Conservation (phyloP, 2,329 filamentous ascomycete genomes). For the Penicillium brevicompactum region DNA sequence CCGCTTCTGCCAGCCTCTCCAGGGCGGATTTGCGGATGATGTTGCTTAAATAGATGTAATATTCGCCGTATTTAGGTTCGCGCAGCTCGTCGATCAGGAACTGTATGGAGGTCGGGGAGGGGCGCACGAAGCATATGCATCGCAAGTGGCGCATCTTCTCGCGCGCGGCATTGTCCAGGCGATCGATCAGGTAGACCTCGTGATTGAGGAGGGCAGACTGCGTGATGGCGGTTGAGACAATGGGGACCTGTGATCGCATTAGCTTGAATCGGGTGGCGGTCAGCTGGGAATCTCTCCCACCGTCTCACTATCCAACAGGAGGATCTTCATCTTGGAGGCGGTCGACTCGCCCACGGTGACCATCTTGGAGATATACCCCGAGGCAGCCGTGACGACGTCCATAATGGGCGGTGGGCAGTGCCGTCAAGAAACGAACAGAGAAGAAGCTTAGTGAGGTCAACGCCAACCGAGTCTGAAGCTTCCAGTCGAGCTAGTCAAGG, state of each 20-base stretch:
- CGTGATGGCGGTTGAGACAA: slow-evolving; percentile 92
- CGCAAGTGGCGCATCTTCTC: slow-evolving; percentile 98
- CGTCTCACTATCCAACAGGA: slow-evolving; percentile 90
- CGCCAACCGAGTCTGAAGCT: no score
- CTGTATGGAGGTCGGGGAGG: slow-evolving; percentile 90
- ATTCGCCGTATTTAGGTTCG: slow-evolving; percentile 96
- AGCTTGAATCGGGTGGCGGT: slow-evolving; percentile 26
- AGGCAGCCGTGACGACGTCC: slow-evolving; percentile 91
- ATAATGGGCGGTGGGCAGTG: slow-evolving; percentile 54
- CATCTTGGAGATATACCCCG: slow-evolving; percentile 96
- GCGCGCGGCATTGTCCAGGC: slow-evolving; percentile 81
- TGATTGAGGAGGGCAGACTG: slow-evolving; percentile 94
- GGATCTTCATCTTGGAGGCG: slow-evolving; percentile 94
- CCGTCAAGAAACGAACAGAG: slow-evolving; percentile 3
- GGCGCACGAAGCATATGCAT: slow-evolving; percentile 89
- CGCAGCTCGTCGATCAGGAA: slow-evolving; percentile 91
- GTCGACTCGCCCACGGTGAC: slow-evolving; percentile 77
- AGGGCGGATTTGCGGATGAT: slow-evolving; percentile 95
- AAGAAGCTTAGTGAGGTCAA: background rate
- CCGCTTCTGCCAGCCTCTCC: slow-evolving; percentile 90
- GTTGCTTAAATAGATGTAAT: slow-evolving; percentile 96
- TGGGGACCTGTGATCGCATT: slow-evolving; percentile 63
- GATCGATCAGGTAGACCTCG: slow-evolving; percentile 97
- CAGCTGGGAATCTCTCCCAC: slow-evolving; percentile 48
- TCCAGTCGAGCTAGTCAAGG: no score